These are phyloP conservation scores for Malassezia equina DNA, from an alignment of 1,284 basidiomycete species.

Conservation along the genomic window DNA sequence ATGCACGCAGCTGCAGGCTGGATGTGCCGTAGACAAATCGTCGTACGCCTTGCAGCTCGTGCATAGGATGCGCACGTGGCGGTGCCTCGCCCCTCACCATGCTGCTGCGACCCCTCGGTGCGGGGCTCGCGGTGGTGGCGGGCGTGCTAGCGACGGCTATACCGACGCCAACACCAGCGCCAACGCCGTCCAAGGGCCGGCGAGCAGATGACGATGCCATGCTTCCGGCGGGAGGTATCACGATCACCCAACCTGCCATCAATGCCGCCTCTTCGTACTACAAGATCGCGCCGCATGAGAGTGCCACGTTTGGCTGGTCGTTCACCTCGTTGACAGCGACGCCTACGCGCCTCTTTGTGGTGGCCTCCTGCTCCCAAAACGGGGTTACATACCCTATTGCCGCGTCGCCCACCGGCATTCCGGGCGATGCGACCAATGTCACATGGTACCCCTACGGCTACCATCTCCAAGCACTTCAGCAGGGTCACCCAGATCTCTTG, in stretches of 20 bases:
- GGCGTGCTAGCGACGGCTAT: background rate
- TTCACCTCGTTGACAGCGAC: slow-evolving; percentile 39
- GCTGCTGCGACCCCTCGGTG: background rate
- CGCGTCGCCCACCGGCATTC: slow-evolving; percentile 24
- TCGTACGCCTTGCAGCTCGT: background rate
- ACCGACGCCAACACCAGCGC: background rate
- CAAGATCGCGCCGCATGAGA: slow-evolving; percentile 41
- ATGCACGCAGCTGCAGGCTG: background rate
- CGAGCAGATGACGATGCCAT: slow-evolving; percentile 2
- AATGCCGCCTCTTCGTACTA: slow-evolving; percentile 43
- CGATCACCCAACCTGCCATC: slow-evolving; percentile 39
- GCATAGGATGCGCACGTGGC: background rate
- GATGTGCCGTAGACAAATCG: slow-evolving; percentile 1
- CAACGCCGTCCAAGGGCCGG: background rate
- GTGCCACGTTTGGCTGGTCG: slow-evolving; percentile 46
- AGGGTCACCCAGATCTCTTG: slow-evolving; percentile 32
- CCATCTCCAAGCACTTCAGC: slow-evolving; percentile 23
- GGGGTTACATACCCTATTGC: slow-evolving; percentile 39
- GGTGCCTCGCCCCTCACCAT: background rate
- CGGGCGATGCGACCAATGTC: slow-evolving; percentile 34
- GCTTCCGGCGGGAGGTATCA: slow-evolving; percentile 32
- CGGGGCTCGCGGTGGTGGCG: background rate
- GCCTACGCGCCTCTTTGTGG: slow-evolving; percentile 30
- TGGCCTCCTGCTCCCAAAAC: slow-evolving; percentile 41
- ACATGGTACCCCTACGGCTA: slow-evolving; percentile 44